A percentile compares a stretch with the other conserved stretches of the same genome.
phyloP scores from a whole-genome alignment of 352 stramenopile species.

The Globisporangium acanthophoron region DNA sequence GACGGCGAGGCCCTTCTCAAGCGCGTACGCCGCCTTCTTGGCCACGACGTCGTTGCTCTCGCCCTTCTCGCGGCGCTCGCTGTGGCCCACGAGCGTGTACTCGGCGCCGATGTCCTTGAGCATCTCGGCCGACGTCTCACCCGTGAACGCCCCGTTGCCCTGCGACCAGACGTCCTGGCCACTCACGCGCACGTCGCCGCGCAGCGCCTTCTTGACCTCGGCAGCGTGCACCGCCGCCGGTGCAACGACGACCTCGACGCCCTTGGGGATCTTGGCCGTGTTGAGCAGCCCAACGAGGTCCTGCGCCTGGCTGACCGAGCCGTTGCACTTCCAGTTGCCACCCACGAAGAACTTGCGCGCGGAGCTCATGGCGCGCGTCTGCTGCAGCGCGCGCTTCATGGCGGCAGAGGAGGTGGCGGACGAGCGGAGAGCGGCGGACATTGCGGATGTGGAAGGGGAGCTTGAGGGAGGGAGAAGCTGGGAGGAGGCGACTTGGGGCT shows the following conservation, averaged over 20 bases:
- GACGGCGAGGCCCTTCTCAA: constrained; percentile 92
- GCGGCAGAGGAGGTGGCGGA: constrained; percentile 10
- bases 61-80: constrained; percentile 91
- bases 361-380: constrained; percentile 61
- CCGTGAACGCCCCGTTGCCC: constrained; percentile 95
- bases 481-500: constrained; percentile 20
- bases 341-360: constrained; percentile 97
- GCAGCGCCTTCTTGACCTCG: constrained; percentile 54
- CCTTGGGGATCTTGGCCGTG: constrained; percentile 68
- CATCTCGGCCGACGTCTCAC: constrained; percentile 97
- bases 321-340: constrained; percentile 99
- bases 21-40: constrained; percentile 91
- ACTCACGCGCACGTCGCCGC: constrained; percentile 66
- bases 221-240: constrained; percentile 91
- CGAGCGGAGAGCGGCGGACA: constrained; percentile 21
- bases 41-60: constrained; percentile 91
- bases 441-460: constrained; percentile 9
- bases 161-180: constrained; percentile 95
- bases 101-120: constrained; percentile 93
- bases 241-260: constrained; percentile 96
- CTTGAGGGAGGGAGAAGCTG: neutral
- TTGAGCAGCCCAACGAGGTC: constrained; percentile 80
- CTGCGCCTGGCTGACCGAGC: constrained; percentile 56
- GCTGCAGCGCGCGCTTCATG: constrained; percentile 30
- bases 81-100: constrained; percentile 96